phyloP scores from a whole-genome alignment of 768 basidiomycete species.

The Serendipita sp. region DNA sequence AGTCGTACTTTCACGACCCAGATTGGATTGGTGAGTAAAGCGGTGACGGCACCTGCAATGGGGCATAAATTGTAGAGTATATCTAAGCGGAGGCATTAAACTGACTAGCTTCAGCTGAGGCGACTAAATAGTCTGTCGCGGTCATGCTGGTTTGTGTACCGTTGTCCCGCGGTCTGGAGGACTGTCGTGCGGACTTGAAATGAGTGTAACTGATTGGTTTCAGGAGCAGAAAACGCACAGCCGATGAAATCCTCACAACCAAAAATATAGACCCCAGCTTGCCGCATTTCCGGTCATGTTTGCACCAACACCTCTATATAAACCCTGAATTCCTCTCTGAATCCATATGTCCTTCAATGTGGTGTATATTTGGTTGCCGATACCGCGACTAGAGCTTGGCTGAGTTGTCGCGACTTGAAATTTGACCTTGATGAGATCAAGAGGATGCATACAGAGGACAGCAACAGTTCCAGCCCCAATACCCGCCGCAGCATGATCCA shows the following conservation, averaged over 20 bases:
- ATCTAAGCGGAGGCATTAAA: constrained; percentile 17
- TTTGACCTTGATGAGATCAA: constrained; percentile 90
- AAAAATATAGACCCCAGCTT: constrained; percentile 96
- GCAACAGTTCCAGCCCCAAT: constrained; percentile 85
- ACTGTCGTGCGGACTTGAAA: constrained; percentile 27
- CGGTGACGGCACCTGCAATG: constrained; percentile 69
- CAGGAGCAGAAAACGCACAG: background rate
- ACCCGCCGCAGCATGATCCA: constrained; percentile 91
- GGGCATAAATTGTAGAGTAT: constrained; percentile 4
- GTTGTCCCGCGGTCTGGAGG: constrained; percentile 21
- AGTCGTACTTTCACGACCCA: constrained; percentile 97
- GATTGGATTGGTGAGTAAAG: constrained; percentile 89
- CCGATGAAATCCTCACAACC: constrained; percentile 51
- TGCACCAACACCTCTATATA: constrained; percentile 80
- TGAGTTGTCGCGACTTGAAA: constrained; percentile 71
- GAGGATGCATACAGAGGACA: constrained; percentile 90
- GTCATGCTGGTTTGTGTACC: constrained; percentile 54
- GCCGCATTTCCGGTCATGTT: constrained; percentile 92
- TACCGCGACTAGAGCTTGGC: constrained; percentile 31
- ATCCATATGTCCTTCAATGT: constrained; percentile 59
- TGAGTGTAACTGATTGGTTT: background rate
- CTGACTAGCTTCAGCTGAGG: constrained; percentile 94
- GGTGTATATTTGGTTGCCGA: constrained; percentile 61
- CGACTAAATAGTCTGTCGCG: constrained; percentile 66
- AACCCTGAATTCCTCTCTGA: constrained; percentile 62